Base-by-base conservation (phyloP, 1,284 basidiomycete species). In the Irpex rosettiformis region DNA sequence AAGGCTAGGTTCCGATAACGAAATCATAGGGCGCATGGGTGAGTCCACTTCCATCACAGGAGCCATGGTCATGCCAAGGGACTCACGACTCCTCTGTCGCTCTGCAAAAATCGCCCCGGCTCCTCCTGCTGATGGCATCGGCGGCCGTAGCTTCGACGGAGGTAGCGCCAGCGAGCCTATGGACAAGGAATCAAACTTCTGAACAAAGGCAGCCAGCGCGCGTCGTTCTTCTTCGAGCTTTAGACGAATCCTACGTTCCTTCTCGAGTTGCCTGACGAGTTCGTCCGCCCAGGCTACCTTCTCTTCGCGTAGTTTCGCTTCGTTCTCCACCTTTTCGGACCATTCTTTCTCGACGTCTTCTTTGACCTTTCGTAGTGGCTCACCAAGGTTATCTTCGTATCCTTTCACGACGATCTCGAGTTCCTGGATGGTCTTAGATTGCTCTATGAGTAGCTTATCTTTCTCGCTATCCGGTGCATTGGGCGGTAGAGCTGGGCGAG, bases 311-410 rank as follows among this genome's bases (percentile, higher is more conserved):
- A 77, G 77, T 64, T 74, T 78, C 58, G 78, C 74, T 68, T 93
- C 84, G 25, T 78, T 79, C 29, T 85, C 83, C 0, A 94, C 69
- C 69, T 82, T 85, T 2, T 61, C 77, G 6, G 73, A 67, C 86
- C 88, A 94, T 69, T 95, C 91, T 62, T 77, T 82, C 74, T 93
- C 91, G 3, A 93, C 88, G 57, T 93, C 90, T 69, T 93, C 91
- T 43, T 85, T 79, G 2, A 91, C 86, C 49, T 85, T 85, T 22
- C 85, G 77, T 52, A 88, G 72, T 1, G 89, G 89, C 64, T 89
- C 88, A 11, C 84, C 86, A 42, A 91, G 79, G 65, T 81, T 86
- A 33, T 81, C 81, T 67, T 91, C 86, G 66, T 90, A 89, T 3
- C 87, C 86, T 22, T 76, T 75, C 16, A 89, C 80, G 21, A 84